Conservation (phyloP, 208 protist species). For the Plasmodiophora brassicae region DNA sequence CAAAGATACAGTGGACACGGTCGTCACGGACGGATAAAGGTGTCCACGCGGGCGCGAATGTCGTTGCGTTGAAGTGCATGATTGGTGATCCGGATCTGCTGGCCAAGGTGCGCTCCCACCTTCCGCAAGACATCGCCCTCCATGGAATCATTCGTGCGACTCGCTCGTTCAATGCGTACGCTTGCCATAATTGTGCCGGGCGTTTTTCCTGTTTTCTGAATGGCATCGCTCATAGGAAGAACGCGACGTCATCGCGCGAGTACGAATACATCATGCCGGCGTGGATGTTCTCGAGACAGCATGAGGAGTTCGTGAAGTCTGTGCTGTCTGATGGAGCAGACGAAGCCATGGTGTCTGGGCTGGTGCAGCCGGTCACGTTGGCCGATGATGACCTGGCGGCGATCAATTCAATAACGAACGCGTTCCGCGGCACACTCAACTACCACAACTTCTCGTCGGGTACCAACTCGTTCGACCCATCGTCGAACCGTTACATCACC, state of each 20-base stretch:
- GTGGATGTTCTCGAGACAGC: too few species aligned
- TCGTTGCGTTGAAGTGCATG: not conserved
- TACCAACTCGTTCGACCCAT: not conserved
- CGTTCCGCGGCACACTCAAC: not conserved
- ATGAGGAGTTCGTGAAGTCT: not conserved
- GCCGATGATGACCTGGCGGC: not conserved
- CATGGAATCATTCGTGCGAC: not conserved
- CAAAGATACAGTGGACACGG: not conserved
- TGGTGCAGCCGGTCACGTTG: not conserved
- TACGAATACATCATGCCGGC: slow-evolving; percentile 19
- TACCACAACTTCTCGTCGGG: slow-evolving; percentile 13
- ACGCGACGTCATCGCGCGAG: not conserved
- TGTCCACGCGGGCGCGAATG: slow-evolving; percentile 10
- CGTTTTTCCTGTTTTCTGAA: not conserved
- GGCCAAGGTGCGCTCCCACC: not conserved
- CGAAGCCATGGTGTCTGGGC: not conserved
- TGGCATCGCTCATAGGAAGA: not conserved
- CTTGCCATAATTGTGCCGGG: not conserved
- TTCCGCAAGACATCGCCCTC: not conserved
- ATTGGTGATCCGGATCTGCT: not conserved
- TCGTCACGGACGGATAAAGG: slow-evolving; percentile 4
- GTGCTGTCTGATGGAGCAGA: not conserved
- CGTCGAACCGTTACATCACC: slow-evolving; percentile 1
- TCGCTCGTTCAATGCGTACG: not conserved
- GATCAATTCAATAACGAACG: not conserved